Evolutionary conservation across 192 early-diverging fungal genomes (phyloP).

Genomic region (Coemansia sp.): DNA sequence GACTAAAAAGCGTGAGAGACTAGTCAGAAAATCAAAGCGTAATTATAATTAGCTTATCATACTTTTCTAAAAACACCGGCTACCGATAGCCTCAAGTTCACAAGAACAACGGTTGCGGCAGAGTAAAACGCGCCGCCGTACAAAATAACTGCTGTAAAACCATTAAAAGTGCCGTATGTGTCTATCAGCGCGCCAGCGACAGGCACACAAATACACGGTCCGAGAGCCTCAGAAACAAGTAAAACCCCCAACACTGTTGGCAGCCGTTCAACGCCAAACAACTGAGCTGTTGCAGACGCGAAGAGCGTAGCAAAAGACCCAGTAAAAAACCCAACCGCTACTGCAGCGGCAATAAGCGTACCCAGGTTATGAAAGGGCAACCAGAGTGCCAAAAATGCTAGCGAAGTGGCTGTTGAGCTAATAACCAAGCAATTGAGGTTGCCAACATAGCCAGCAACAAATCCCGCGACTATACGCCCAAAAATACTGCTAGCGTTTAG

Average conservation of each 20-base stretch:
- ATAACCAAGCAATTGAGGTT: conserved; percentile 17
- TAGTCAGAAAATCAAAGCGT: neutral
- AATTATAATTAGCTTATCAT: neutral
- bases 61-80: neutral
- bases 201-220: conserved; percentile 20
- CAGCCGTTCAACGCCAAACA: conserved; percentile 27
- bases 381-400: conserved; percentile 32
- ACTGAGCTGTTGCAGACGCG: conserved; percentile 16
- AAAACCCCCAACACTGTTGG: conserved; percentile 29
- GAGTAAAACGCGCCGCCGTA: conserved; percentile 22
- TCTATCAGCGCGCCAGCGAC: conserved; percentile 26
- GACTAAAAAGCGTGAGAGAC: conserved; percentile 3
- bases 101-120: conserved; percentile 10
- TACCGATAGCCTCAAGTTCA: conserved; percentile 8
- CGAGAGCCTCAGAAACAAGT: conserved; percentile 18
- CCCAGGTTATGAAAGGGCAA: conserved; percentile 22
- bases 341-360: conserved; percentile 13
- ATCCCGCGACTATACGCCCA: conserved; percentile 25
- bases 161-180: conserved; percentile 22
- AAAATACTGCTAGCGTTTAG: conserved; percentile 24
- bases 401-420: neutral
- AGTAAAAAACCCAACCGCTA: conserved; percentile 20
- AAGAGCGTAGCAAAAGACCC: conserved; percentile 22
- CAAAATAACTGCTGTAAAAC: conserved; percentile 23
- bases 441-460: conserved; percentile 20